Evolutionary conservation across 2,329 filamentous ascomycete species (phyloP).

Genomic region (Coniochaeta pulveracea): DNA sequence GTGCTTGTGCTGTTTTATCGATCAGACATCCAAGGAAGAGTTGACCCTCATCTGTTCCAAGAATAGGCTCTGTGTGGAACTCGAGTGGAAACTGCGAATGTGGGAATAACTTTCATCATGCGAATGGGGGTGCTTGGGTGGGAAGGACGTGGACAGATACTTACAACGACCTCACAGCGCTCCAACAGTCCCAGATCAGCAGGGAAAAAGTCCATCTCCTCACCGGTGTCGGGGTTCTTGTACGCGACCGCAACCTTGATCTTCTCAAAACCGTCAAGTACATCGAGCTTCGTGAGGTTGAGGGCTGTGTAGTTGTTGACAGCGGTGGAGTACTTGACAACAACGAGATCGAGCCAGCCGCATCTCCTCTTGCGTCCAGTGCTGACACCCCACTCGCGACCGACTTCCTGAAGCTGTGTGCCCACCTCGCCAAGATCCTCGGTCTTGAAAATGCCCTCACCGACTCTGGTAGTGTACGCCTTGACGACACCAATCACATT

Average conservation of each 20-base stretch:
- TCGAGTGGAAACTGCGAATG: conserved; percentile 42
- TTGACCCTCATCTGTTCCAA: conserved; percentile 56
- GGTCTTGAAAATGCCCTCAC: conserved; percentile 54
- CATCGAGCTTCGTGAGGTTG: conserved; percentile 53
- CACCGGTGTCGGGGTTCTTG: conserved; percentile 14
- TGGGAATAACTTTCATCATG: background rate
- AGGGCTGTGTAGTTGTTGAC: conserved; percentile 57
- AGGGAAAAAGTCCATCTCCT: conserved; percentile 50
- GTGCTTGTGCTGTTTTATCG: too few relatives aligned
- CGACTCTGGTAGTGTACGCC: conserved; percentile 55
- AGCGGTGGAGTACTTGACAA: conserved; percentile 50
- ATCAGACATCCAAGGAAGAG: conserved; percentile 73
- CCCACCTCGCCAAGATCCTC: conserved; percentile 38
- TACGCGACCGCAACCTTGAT: conserved; percentile 55
- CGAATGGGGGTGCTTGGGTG: too few relatives aligned
- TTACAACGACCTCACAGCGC: conserved; percentile 43
- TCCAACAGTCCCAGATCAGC: conserved; percentile 48
- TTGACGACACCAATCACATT: conserved; percentile 57
- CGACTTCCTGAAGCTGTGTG: conserved; percentile 34
- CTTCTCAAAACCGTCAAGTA: conserved; percentile 62
- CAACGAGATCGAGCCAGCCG: conserved; percentile 48
- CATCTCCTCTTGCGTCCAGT: conserved; percentile 51
- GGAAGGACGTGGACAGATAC: background rate
- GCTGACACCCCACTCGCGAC: conserved; percentile 23
- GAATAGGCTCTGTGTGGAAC: conserved; percentile 53